Percentiles rank a stretch among this genome's conserved stretches.
Conservation (phyloP, 768 basidiomycete species). For the Termitomyces eurrhizus region DNA sequence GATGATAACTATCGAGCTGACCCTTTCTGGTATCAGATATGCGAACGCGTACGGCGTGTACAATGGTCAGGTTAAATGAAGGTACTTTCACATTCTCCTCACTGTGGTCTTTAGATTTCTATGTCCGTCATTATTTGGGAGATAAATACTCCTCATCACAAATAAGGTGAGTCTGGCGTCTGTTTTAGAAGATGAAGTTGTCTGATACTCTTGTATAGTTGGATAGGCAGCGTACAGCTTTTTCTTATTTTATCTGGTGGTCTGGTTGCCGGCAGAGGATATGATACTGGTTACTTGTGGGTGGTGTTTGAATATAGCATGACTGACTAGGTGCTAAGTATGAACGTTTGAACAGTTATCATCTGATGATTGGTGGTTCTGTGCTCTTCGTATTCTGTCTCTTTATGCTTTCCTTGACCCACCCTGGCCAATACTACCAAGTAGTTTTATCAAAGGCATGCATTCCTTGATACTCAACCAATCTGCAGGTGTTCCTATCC, state of each 20-base stretch:
- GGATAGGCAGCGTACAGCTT: constrained; percentile 48
- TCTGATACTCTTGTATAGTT: constrained; percentile 17
- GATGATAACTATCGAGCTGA: background rate
- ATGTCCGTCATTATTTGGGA: constrained; percentile 34
- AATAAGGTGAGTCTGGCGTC: constrained; percentile 14
- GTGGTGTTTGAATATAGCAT: constrained; percentile 7
- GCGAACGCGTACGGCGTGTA: constrained; percentile 8
- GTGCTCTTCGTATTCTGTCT: constrained; percentile 4
- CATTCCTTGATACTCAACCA: background rate
- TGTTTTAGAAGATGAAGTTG: background rate
- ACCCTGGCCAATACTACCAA: constrained; percentile 23
- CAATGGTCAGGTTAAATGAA: background rate
- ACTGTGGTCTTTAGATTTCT: constrained; percentile 26
- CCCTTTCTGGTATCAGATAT: background rate
- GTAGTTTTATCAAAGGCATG: background rate
- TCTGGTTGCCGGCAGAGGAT: constrained; percentile 41
- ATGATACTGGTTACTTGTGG: constrained; percentile 53
- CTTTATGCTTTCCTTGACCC: constrained; percentile 9
- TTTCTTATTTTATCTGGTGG: constrained; percentile 42
- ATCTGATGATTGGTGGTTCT: constrained; percentile 5
- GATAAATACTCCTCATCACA: constrained; percentile 25
- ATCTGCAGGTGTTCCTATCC: constrained; percentile 33
- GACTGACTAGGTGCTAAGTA: background rate
- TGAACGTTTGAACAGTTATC: constrained; percentile 3
- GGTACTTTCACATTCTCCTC: background rate